phyloP scores from a whole-genome alignment of 768 basidiomycete genomes.

The Suillus decipiens region DNA sequence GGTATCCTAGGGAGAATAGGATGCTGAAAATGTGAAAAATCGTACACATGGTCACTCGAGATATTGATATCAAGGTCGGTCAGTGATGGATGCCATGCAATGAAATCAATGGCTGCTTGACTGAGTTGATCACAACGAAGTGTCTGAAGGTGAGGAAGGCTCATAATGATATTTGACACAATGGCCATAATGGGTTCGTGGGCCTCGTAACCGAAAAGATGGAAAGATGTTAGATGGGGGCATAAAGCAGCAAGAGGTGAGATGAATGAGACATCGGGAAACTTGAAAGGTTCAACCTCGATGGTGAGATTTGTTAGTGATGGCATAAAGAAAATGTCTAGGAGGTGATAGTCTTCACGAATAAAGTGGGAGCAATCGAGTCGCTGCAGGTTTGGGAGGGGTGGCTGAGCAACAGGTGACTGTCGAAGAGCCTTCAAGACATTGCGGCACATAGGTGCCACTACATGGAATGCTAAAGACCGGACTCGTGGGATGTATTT shows the following conservation, averaged over 20 bases:
- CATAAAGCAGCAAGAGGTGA: background rate
- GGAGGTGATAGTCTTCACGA: background rate
- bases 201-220: background rate
- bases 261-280: background rate
- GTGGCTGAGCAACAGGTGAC: background rate
- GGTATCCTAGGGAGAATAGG: background rate
- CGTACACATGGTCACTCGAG: background rate
- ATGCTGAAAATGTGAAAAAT: background rate
- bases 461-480: conserved; percentile 2
- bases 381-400: background rate
- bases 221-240: background rate
- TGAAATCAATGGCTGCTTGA: background rate
- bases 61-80: background rate
- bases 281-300: background rate
- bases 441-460: background rate
- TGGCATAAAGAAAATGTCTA: background rate
- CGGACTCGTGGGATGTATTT: background rate
- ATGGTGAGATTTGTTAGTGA: background rate
- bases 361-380: background rate
- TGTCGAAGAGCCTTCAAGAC: conserved; percentile 1
- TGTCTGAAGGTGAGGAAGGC: background rate
- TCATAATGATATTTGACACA: background rate
- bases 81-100: background rate
- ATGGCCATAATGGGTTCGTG: background rate
- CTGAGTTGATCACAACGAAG: background rate